Base-by-base conservation (phyloP, 768 basidiomycete genomes). In the Candolleomyces eurysporus region DNA sequence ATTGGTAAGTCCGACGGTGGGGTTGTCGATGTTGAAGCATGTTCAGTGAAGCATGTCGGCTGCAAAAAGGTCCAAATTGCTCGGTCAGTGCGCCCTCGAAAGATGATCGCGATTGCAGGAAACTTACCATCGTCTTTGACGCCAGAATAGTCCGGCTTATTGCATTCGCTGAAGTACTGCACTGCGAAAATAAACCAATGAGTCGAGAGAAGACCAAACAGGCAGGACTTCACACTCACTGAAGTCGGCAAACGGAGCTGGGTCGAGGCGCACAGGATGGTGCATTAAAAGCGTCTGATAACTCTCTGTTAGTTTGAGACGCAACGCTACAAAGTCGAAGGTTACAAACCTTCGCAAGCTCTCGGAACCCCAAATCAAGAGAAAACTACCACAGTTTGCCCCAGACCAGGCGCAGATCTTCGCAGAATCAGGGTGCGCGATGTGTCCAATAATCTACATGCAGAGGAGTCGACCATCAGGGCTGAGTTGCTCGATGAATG, bases 1-100 rank as follows among this genome's bases (percentile, higher is more conserved):
- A 67, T 94, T 89, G 61, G 89, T 77, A 57, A 94, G 76, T 0
- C 93, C 93, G 21, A 94, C 90, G 22, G 82, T 78, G 0, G 89
- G 82, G 71, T 94, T 93, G 67, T 92, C 88, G 16, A 88, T 86
- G 64, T 95, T 94, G 80, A 95, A 95, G 72, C 91, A 94, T 94
- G 73, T 94, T 2, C 2, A 95, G 71, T 91, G 86, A 76, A 94
- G 94, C 79, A 87, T 88, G 58, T 84, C 88, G 30, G 87, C 92
- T 94, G 42, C 13, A 5, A 43, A 2, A 43, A 5, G 4, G 26
- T 4, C 2, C 26, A 26, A 26, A 26, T 26, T 4, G 26, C 4
- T 26, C 42, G 2, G 13, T n/a, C 42, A 43, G 11, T 2, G 13
- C 5, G 1, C n/a, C 26, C 26, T 26, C 26, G 4, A 26, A 26